Conservation (phyloP, 2,329 filamentous ascomycete genomes). For the Sporothrix phasma region DNA sequence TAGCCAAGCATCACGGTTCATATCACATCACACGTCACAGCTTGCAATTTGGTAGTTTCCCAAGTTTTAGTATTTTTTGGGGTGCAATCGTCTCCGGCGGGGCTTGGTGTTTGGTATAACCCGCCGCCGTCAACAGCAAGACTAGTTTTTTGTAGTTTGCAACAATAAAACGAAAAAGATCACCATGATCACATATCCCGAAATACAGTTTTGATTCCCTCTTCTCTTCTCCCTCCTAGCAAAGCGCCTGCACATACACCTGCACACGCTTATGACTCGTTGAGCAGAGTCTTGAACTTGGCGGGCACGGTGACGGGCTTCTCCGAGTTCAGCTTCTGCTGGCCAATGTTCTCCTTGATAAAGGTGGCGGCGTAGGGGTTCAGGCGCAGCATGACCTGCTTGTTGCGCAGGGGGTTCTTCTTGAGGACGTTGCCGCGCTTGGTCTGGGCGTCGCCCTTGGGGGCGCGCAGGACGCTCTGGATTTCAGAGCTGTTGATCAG, state of each 20-base stretch:
- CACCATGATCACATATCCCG: background rate
- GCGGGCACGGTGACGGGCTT: constrained; percentile 21
- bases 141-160: background rate
- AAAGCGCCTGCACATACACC: background rate
- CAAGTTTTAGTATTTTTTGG: constrained; percentile 18
- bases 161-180: background rate
- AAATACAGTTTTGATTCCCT: background rate
- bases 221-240: background rate
- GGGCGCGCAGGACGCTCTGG: constrained; percentile 86
- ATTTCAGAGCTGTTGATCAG: constrained; percentile 99
- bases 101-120: background rate
- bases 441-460: constrained; percentile 80
- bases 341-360: constrained; percentile 73
- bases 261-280: constrained; percentile 19
- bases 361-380: constrained; percentile 96
- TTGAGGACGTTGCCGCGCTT: constrained; percentile 92
- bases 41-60: constrained; percentile 5
- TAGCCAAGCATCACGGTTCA: too few species aligned
- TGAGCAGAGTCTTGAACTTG: constrained; percentile 23
- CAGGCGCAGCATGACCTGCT: constrained; percentile 94
- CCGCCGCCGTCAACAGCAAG: background rate
- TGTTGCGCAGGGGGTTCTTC: constrained; percentile 99
- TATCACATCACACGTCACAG: background rate
- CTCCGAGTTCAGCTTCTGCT: constrained; percentile 41
- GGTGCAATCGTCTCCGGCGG: background rate